Evolutionary conservation across 352 stramenopile genomes (phyloP).

Genomic region (Phytophthora sp.): DNA sequence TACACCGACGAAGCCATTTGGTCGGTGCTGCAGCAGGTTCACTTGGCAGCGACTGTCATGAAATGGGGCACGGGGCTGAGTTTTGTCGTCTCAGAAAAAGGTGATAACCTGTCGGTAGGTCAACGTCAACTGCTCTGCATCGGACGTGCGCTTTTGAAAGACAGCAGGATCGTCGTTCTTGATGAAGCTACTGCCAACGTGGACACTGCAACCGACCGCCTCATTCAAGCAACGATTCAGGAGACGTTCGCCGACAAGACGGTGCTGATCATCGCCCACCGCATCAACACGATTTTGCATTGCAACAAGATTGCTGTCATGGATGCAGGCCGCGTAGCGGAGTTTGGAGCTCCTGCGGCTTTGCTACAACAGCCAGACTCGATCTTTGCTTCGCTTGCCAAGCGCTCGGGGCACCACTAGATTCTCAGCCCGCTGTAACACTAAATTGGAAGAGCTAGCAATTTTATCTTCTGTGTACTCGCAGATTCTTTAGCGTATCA

Average conservation of each 20-base stretch:
- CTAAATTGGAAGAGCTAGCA: too few species aligned
- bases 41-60: conserved; percentile 69
- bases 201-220: conserved; percentile 61
- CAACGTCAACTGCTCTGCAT: conserved; percentile 96
- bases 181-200: conserved; percentile 95
- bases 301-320: conserved; percentile 91
- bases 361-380: conserved; percentile 73
- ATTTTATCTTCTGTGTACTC: too few species aligned
- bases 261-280: conserved; percentile 95
- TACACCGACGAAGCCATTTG: conserved; percentile 76
- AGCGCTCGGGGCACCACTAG: conserved; percentile 24
- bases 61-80: conserved; percentile 69
- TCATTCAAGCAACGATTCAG: conserved; percentile 71
- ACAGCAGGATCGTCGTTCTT: conserved; percentile 93
- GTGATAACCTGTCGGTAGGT: conserved; percentile 36
- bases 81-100: conserved; percentile 85
- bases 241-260: conserved; percentile 91
- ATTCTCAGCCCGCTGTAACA: too few species aligned
- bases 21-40: conserved; percentile 64
- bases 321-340: conserved; percentile 83
- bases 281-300: conserved; percentile 95
- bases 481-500: too few species aligned
- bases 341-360: conserved; percentile 87
- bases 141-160: conserved; percentile 89
- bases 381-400: conserved; percentile 65